A percentile compares a stretch with the other conserved stretches of the same genome.
Evolutionary conservation across 2,329 filamentous ascomycete genomes (phyloP).

Genomic region (Acrodontium crateriforme): DNA sequence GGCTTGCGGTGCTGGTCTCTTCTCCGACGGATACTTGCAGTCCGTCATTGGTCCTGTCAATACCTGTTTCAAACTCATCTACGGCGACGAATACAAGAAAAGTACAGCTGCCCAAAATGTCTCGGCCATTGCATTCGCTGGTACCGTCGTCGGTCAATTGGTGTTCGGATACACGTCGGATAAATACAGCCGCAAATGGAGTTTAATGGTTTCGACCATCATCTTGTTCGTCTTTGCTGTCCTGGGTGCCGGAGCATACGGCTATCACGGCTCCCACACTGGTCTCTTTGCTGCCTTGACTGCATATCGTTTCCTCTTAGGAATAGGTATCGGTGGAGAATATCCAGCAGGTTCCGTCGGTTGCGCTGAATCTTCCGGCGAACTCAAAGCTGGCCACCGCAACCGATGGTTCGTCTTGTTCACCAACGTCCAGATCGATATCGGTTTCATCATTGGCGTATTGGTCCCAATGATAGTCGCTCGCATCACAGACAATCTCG

Average conservation of each 20-base stretch:
- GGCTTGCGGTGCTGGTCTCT: constrained; percentile 78
- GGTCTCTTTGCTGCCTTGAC: constrained; percentile 68
- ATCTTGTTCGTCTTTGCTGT: constrained; percentile 79
- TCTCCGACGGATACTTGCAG: constrained; percentile 86
- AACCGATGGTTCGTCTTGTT: constrained; percentile 74
- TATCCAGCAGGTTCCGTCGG: constrained; percentile 76
- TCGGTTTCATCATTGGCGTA: constrained; percentile 68
- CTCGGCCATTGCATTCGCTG: constrained; percentile 62
- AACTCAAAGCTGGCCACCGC: constrained; percentile 65
- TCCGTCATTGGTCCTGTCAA: constrained; percentile 81
- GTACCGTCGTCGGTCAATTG: constrained; percentile 71
- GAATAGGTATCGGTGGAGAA: constrained; percentile 42
- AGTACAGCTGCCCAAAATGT: constrained; percentile 63
- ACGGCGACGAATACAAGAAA: constrained; percentile 52
- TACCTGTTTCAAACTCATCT: constrained; percentile 57
- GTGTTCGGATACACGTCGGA: constrained; percentile 71
- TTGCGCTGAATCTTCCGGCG: constrained; percentile 69
- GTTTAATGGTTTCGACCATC: constrained; percentile 64
- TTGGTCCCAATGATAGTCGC: constrained; percentile 56
- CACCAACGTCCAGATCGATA: constrained; percentile 77
- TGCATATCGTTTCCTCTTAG: constrained; percentile 72
- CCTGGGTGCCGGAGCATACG: constrained; percentile 63
- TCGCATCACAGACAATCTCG: constrained; percentile 40
- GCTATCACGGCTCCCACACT: constrained; percentile 49
- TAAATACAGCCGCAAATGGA: constrained; percentile 71